Conservation (phyloP, 2,329 filamentous ascomycete genomes). For the Xylaria multiplex region DNA sequence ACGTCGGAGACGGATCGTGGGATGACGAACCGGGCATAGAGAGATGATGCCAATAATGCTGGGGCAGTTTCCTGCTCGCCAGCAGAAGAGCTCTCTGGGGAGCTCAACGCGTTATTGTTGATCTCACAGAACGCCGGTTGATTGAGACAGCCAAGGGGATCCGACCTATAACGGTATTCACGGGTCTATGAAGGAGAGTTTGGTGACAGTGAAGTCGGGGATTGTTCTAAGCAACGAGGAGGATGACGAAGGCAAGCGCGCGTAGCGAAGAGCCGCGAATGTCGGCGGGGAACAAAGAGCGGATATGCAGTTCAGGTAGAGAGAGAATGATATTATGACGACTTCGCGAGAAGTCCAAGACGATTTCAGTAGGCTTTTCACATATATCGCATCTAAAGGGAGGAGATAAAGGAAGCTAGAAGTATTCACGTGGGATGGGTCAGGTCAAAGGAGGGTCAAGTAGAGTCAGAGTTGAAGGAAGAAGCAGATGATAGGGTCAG, state of each 20-base stretch:
- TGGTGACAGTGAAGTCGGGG: conserved; percentile 10
- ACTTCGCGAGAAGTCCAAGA: conserved; percentile 29
- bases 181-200: conserved; percentile 3
- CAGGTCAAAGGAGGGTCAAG: conserved; percentile 21
- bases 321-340: conserved; percentile 43
- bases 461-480: conserved; percentile 27
- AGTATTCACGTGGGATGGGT: conserved; percentile 38
- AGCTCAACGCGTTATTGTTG: conserved; percentile 39
- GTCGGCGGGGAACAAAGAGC: conserved; percentile 35
- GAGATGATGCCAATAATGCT: conserved; percentile 44
- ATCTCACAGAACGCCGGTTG: conserved; percentile 25
- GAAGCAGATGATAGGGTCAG: conserved; percentile 32
- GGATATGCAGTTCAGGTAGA: conserved; percentile 40
- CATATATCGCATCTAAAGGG: conserved; percentile 19
- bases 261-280: conserved; percentile 32
- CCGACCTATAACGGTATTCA: conserved; percentile 18
- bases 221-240: conserved; percentile 14
- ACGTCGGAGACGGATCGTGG: conserved; percentile 47
- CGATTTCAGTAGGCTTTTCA: conserved; percentile 24
- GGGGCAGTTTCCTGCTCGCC: conserved; percentile 50
- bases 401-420: conserved; percentile 30
- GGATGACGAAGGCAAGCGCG: conserved; percentile 33
- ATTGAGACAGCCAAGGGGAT: conserved; percentile 10
- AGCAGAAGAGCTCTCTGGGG: conserved; percentile 48
- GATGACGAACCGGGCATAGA: conserved; percentile 52